phyloP scores from a whole-genome alignment of 495 filamentous ascomycete species.

The Polyplosphaeria fusca region DNA sequence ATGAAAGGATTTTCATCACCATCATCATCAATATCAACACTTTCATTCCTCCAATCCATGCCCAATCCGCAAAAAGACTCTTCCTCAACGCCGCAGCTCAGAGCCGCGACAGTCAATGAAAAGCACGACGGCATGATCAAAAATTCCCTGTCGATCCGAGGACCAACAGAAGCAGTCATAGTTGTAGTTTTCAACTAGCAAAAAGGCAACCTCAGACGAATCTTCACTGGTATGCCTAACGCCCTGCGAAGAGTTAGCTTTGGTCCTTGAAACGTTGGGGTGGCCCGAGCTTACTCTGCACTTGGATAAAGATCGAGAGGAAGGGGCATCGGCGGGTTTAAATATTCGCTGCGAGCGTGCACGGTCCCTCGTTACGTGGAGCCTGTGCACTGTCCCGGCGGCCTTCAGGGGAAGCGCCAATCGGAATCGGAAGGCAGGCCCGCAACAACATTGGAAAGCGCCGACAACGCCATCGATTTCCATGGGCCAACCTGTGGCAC shows the following conservation, averaged over 20 bases:
- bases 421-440: background rate
- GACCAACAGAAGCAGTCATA: constrained; percentile 29
- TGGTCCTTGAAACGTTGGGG: background rate
- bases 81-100: constrained; percentile 20
- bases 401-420: background rate
- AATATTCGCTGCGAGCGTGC: background rate
- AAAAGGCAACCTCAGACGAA: constrained; percentile 33
- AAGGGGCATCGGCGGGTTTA: background rate
- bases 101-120: constrained; percentile 16
- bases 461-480: background rate
- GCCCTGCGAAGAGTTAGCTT: constrained; percentile 10
- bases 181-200: constrained; percentile 34
- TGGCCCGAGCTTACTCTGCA: background rate
- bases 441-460: background rate
- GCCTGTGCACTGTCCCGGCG: background rate
- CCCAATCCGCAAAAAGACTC: constrained; percentile 2
- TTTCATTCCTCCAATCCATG: too few relatives aligned
- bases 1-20: too few relatives aligned
- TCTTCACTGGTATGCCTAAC: constrained; percentile 29
- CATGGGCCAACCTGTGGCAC: background rate
- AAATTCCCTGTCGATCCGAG: constrained; percentile 30
- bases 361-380: too few relatives aligned
- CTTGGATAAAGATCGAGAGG: constrained; percentile 4
- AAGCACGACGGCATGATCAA: constrained; percentile 10
- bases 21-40: too few relatives aligned